These are phyloP conservation scores for Eimeria nieschulzi DNA, from an alignment of 169 alveolate genomes.

Conservation along the genomic window DNA sequence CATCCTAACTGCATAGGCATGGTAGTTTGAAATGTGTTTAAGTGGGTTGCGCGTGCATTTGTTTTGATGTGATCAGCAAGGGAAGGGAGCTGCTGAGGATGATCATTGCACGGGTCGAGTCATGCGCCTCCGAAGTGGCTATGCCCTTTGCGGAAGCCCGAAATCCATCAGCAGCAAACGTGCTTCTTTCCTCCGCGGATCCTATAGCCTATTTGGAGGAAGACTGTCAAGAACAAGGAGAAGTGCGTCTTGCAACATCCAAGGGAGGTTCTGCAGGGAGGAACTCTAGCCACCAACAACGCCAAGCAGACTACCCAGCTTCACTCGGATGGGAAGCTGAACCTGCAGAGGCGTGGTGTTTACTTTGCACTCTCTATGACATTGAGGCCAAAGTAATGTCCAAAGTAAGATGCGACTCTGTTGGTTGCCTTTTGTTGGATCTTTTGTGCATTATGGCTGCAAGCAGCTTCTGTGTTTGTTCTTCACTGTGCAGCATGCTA, in stretches of 20 bases:
- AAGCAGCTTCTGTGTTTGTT: too few relatives aligned
- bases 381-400: conserved; percentile 14
- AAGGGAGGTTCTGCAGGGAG: neutral
- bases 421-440: neutral
- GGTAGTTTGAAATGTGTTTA: too few relatives aligned
- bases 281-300: neutral
- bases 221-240: neutral
- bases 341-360: conserved; percentile 48
- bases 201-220: conserved; percentile 31
- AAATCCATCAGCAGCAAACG: neutral
- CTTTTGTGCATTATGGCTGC: neutral
- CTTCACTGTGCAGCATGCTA: neutral
- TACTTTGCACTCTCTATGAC: neutral
- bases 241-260: neutral
- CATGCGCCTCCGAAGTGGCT: conserved; percentile 23
- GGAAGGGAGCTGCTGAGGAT: conserved; percentile 14
- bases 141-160: conserved; percentile 35
- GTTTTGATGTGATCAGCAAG: neutral
- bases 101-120: conserved; percentile 4
- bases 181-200: conserved; percentile 35
- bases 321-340: conserved; percentile 43
- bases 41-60: neutral
- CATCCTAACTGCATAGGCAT: too few relatives aligned
- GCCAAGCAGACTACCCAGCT: neutral
- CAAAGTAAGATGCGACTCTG: neutral